Base-by-base conservation (phyloP, 305 asterid species). In the Ilex paraguariensis region DNA sequence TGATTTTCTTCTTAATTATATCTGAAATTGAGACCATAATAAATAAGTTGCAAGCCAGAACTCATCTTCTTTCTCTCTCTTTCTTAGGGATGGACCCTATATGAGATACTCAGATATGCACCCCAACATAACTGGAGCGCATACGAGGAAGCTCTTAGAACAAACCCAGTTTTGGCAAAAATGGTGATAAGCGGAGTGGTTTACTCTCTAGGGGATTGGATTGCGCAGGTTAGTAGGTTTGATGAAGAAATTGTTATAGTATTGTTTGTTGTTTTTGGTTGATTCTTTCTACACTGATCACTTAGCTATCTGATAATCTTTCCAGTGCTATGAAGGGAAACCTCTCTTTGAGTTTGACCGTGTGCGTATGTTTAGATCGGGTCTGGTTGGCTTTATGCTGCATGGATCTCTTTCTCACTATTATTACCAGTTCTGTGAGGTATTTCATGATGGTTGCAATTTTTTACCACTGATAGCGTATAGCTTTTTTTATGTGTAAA, bases 121-220 rank as follows among this genome's bases (percentile, higher is more conserved):
- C 97, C 98, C n/a, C 90, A 83, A 65, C 97, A 92, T 78, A 89
- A 79, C 77, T 89, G 97, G 96, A 83, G 66, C 70, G 97, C 98
- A n/a, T 89, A 92, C 28, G 97, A 92, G 71, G 96, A 84, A 77
- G 95, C 95, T 77, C 96, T 92, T 54, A 89, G 78, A 73, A 66
- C 83, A 11, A 89, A 92, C 63, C 97, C 96, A 0, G 91, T 92
- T 56, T 81, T 87, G 46, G 93, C 98, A 5, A 92, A 92, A 73
- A 92, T 92, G 97, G 80, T 84, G 30, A 92, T 92, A 42, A 89
- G 98, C 69, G 98, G 97, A 64, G 90, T 89, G 10, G 97, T 92
- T 45, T 92, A 92, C 54, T 84, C 98, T 1, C 40, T 92, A 1
- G 98, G 97, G 30, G 97, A 87, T 71, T 89, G 97, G 98, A 89